Evolutionary conservation across 2,329 filamentous ascomycete species (phyloP).

Genomic region (Colletotrichum cereale): DNA sequence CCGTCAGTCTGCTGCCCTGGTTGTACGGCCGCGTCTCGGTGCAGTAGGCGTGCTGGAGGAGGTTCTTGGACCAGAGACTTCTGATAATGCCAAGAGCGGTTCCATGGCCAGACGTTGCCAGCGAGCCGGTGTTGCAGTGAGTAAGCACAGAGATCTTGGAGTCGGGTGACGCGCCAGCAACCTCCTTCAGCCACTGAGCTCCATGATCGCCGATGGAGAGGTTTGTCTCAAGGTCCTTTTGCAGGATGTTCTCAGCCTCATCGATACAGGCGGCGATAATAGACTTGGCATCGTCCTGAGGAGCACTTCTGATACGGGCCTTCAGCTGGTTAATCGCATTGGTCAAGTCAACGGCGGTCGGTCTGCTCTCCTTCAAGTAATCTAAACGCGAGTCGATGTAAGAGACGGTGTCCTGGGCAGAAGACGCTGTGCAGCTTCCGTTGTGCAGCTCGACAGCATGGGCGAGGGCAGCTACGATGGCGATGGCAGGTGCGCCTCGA

Average conservation of each 20-base stretch:
- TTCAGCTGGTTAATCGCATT: conserved; percentile 90
- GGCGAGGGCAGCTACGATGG: conserved; percentile 93
- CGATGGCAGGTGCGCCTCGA: conserved; percentile 90
- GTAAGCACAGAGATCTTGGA: conserved; percentile 84
- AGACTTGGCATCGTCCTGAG: conserved; percentile 53
- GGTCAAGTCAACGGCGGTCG: conserved; percentile 93
- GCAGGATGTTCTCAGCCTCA: conserved; percentile 87
- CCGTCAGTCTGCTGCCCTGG: conserved; percentile 93
- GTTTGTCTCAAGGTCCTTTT: conserved; percentile 90
- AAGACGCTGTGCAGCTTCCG: conserved; percentile 60
- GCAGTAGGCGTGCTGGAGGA: conserved; percentile 89
- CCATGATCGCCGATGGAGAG: conserved; percentile 86
- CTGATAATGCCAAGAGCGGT: conserved; percentile 96
- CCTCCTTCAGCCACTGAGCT: conserved; percentile 82
- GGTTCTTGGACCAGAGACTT: conserved; percentile 74
- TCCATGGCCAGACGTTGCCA: conserved; percentile 97
- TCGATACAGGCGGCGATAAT: conserved; percentile 80
- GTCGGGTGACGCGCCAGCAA: conserved; percentile 62
- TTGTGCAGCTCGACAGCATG: conserved; percentile 86
- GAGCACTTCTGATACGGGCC: conserved; percentile 65
- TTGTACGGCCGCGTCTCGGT: conserved; percentile 98
- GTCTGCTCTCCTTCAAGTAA: conserved; percentile 89
- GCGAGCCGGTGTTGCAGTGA: conserved; percentile 97
- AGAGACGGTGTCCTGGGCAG: conserved; percentile 69
- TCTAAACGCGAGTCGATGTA: conserved; percentile 84